Evolutionary conservation across 208 protist genomes (phyloP).

Genomic region (Acanthamoeba culbertsoni): DNA sequence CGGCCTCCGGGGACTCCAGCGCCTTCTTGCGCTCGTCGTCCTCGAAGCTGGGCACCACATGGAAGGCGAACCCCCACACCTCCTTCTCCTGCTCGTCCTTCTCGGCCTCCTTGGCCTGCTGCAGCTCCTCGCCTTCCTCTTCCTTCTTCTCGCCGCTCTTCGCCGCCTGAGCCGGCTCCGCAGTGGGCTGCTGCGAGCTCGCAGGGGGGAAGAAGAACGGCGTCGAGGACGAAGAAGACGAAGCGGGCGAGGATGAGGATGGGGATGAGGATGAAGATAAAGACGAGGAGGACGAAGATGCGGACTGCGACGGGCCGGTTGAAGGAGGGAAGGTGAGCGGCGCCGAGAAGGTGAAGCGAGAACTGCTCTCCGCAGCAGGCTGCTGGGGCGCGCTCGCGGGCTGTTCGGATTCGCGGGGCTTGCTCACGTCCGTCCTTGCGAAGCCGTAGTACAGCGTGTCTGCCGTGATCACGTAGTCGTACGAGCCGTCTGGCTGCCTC

Average conservation of each 20-base stretch:
- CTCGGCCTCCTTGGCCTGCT: not conserved
- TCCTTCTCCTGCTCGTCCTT: not conserved
- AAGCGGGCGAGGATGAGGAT: not conserved
- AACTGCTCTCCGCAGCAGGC: too few relatives aligned
- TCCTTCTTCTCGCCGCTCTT: not conserved
- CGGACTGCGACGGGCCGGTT: too few relatives aligned
- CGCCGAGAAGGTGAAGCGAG: too few relatives aligned
- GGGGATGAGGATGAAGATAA: too few relatives aligned
- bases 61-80: not conserved
- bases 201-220: not conserved
- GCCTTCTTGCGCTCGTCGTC: not conserved
- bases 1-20: not conserved
- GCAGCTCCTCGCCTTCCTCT: not conserved
- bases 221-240: not conserved
- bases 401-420: too few relatives aligned
- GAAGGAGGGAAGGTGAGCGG: too few relatives aligned
- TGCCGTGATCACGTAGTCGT: too few relatives aligned
- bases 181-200: not conserved
- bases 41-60: not conserved
- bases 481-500: not conserved
- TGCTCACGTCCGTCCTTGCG: too few relatives aligned
- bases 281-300: too few relatives aligned
- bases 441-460: not conserved
- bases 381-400: too few relatives aligned
- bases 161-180: not conserved